A percentile compares a stretch with the other conserved stretches of the same genome.
Conservation (phyloP, 148 eudicot species). For the Gaultheria prostrata region DNA sequence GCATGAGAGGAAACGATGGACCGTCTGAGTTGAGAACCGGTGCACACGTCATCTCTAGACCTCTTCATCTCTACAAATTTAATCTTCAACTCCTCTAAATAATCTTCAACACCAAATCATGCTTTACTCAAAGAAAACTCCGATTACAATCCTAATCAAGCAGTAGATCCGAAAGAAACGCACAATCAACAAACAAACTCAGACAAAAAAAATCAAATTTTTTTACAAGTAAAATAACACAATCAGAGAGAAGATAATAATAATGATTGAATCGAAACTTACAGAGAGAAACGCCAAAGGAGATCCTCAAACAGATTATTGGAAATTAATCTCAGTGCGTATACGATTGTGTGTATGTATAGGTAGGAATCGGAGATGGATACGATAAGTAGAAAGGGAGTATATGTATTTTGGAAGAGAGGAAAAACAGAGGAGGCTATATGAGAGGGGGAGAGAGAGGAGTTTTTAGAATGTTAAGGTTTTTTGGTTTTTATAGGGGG, state of each 20-base stretch:
- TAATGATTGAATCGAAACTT: background rate
- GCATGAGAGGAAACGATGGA: conserved; percentile 49
- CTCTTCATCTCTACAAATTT: conserved; percentile 52
- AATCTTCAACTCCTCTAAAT: conserved; percentile 12
- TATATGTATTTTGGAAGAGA: background rate
- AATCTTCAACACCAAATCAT: conserved; percentile 29
- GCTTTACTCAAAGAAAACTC: conserved; percentile 18
- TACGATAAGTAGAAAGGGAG: background rate
- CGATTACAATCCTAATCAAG: conserved; percentile 28
- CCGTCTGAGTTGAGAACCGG: conserved; percentile 57
- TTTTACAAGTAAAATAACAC: background rate
- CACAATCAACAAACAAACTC: conserved; percentile 16
- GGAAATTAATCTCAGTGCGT: background rate
- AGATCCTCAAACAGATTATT: conserved; percentile 13
- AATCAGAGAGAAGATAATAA: conserved; percentile 4
- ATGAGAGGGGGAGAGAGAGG: background rate
- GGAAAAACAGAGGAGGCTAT: conserved; percentile 6
- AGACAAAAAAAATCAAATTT: background rate
- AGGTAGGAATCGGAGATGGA: conserved; percentile 2
- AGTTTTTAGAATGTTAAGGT: background rate
- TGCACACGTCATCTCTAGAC: conserved; percentile 57
- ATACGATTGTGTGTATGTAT: background rate
- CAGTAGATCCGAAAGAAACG: conserved; percentile 16
- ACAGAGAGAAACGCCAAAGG: background rate
- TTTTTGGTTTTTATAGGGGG: background rate